Evolutionary conservation across 1,284 basidiomycete species (phyloP), one percentile per base, ranked within the genome.

Genomic region (Tylopilus sp.): DNA sequence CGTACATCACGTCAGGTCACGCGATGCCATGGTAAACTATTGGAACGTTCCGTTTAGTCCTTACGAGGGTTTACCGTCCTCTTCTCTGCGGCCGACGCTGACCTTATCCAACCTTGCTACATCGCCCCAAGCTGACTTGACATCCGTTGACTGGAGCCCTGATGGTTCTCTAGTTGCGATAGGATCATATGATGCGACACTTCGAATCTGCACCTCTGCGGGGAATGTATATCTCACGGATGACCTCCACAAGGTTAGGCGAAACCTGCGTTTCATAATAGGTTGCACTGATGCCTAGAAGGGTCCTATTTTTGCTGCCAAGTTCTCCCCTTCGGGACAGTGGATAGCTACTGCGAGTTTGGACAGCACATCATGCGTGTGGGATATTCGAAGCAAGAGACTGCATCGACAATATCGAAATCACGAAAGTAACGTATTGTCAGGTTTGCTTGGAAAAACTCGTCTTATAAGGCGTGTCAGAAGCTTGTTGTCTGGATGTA

Each of bases 401-500:
- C 57, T 89, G 38, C 65, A 82, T 56, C 73, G 74, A 59, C 79
- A 87, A 61, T 89, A 77, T 67, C 73, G 69, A 48, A 76, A 70
- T 61, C 87, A 87, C 68, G 74, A 75, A 71, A 81, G 88, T 86
- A 61, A 56, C 68, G 61, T 51, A 49, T 52, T 33, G 25, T 46
- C 52, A 41, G 41, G 15, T 45, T 34, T 25, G 2, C 10, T 16
- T 13, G 6, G 28, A 31, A 19, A 41, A 29, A 45, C 18, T 38
- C 34, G 30, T 12, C 47, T 66, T 48, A 63, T 43, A 41, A 46
- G 23, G 33, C 26, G 42, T 41, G 52, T 56, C 49, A 54, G 54
- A 59, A 55, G 87, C 84, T 62, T 87, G 85, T 58, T 88, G 88
- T 63, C 66, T 92, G 60, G 89, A 92, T 59, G 77, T 87, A 15